Evolutionary conservation across 345 rosid species (phyloP).

Genomic region (Salix purpurea): DNA sequence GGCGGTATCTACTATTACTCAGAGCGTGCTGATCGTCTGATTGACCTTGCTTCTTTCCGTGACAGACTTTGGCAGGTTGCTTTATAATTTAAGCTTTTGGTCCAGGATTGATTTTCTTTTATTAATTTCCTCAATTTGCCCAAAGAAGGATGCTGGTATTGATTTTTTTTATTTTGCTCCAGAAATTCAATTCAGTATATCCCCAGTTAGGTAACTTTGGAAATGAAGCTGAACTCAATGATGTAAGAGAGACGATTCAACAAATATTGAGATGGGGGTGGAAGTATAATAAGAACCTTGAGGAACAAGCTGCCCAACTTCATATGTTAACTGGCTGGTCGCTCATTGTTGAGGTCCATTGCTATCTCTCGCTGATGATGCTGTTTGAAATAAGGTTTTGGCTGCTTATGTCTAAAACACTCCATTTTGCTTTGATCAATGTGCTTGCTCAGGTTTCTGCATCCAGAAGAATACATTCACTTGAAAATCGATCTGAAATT

Average conservation of each 20-base stretch:
- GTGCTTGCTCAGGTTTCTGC: conserved; percentile 54
- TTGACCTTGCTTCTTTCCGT: conserved; percentile 73
- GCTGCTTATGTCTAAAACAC: conserved; percentile 1
- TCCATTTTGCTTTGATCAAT: conserved; percentile 5
- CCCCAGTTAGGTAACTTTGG: conserved; percentile 55
- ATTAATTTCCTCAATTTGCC: not conserved
- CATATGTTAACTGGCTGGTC: conserved; percentile 98
- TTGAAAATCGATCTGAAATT: conserved; percentile 72
- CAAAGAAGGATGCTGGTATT: conserved; percentile 9
- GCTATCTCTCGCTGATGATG: conserved; percentile 6
- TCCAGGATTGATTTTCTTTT: not conserved
- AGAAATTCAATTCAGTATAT: conserved; percentile 67
- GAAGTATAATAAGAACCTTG: conserved; percentile 89
- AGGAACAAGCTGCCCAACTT: conserved; percentile 98
- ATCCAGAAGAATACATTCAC: conserved; percentile 66
- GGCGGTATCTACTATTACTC: conserved; percentile 83
- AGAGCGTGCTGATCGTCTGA: conserved; percentile 89
- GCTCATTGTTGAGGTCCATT: conserved; percentile 77
- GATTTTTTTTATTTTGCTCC: conserved; percentile 17
- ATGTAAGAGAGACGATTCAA: conserved; percentile 73
- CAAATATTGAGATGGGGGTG: conserved; percentile 91
- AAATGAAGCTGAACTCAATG: conserved; percentile 70
- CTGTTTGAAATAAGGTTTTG: not conserved
- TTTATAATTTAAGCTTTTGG: not conserved
- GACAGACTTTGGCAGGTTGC: conserved; percentile 82